phyloP scores from a whole-genome alignment of 2,329 filamentous ascomycete species.

The Cladosporium sp. region DNA sequence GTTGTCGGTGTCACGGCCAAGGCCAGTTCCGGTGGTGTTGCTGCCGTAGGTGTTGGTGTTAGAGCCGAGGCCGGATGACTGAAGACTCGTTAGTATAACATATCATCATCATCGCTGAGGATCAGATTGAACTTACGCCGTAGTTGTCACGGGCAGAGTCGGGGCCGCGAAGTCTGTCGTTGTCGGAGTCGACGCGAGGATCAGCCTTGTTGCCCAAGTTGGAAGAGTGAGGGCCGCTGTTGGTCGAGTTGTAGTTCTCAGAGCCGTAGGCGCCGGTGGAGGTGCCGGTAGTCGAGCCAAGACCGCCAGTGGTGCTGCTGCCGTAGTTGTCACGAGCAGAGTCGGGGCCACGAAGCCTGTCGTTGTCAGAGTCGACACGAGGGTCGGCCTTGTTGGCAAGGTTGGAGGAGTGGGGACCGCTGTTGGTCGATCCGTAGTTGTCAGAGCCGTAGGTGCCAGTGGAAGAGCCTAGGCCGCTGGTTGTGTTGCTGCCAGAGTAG shows the following conservation, averaged over 20 bases:
- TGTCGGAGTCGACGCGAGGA: slow-evolving; percentile 7
- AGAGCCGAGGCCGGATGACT: neutral
- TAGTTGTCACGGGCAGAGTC: slow-evolving; percentile 15
- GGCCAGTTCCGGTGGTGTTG: neutral
- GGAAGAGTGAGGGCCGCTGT: neutral
- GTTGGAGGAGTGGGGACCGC: neutral
- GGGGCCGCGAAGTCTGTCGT: neutral
- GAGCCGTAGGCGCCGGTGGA: slow-evolving; percentile 11
- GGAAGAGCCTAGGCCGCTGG: neutral
- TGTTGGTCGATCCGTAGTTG: slow-evolving; percentile 9
- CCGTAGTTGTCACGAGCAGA: slow-evolving; percentile 14
- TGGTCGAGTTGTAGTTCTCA: neutral
- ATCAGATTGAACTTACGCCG: neutral
- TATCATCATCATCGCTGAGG: neutral
- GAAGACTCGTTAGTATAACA: neutral
- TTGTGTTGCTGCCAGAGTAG: neutral
- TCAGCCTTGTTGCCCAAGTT: slow-evolving; percentile 9
- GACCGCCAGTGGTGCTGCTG: neutral
- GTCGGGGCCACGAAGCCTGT: neutral
- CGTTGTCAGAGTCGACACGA: slow-evolving; percentile 6
- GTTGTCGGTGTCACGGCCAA: slow-evolving; percentile 3
- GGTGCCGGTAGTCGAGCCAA: neutral
- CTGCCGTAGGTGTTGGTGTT: slow-evolving; percentile 11
- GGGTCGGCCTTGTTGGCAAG: slow-evolving; percentile 5
- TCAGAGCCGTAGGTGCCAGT: neutral